phyloP scores from a whole-genome alignment of 176 grass and related monocot genomes.

The Eleusine coracana region DNA sequence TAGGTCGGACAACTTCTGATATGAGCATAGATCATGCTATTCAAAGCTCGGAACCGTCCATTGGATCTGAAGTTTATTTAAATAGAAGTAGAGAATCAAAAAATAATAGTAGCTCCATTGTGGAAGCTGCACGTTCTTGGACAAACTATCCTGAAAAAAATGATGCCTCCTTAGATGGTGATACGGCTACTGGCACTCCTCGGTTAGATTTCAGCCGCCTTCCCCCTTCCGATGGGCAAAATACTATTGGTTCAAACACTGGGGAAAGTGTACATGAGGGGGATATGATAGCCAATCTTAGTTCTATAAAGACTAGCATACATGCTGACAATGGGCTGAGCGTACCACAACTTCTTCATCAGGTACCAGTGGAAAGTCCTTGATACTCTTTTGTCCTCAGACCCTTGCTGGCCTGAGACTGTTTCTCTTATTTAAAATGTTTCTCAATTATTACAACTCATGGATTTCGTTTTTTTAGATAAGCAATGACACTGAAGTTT shows the following conservation, averaged over 20 bases:
- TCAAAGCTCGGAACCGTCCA: constrained; percentile 43
- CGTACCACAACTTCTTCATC: constrained; percentile 90
- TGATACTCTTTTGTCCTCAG: constrained; percentile 11
- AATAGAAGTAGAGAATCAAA: constrained; percentile 57
- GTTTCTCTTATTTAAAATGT: constrained; percentile 27
- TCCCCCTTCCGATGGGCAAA: constrained; percentile 61
- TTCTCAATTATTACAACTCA: constrained; percentile 13
- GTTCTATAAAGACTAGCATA: constrained; percentile 60
- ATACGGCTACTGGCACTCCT: constrained; percentile 67
- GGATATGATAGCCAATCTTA: constrained; percentile 52
- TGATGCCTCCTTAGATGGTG: constrained; percentile 65
- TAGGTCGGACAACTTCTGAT: constrained; percentile 58
- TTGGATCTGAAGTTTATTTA: constrained; percentile 46
- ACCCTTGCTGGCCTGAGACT: neutral
- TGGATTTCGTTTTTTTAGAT: constrained; percentile 57
- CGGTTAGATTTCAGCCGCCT: constrained; percentile 62
- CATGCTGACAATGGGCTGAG: constrained; percentile 65
- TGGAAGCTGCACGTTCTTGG: constrained; percentile 61
- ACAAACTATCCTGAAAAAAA: constrained; percentile 78
- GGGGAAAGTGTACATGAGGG: constrained; percentile 52
- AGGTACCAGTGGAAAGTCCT: constrained; percentile 50
- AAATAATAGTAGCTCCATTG: constrained; percentile 36
- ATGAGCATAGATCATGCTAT: constrained; percentile 47
- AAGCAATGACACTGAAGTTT: constrained; percentile 69
- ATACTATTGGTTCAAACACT: constrained; percentile 49